A percentile compares a stretch with the other conserved stretches of the same genome.
phyloP scores from a whole-genome alignment of 306 rosid genomes.

The Casuarina equisetifolia region DNA sequence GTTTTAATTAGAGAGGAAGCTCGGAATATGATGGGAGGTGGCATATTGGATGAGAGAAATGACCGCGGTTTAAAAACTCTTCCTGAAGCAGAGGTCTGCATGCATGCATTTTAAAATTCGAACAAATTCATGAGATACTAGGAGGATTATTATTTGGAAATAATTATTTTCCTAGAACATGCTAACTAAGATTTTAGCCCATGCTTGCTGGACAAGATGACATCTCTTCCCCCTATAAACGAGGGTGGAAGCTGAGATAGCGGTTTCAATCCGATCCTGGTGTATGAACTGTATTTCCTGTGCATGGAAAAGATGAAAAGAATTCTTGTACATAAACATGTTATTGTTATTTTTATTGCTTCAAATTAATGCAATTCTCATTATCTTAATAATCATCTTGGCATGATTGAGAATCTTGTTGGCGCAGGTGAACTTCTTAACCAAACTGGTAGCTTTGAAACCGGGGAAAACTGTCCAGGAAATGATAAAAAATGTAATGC shows the following conservation, averaged over 20 bases:
- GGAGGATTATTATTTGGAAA: not conserved
- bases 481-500: constrained; percentile 91
- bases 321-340: constrained; percentile 8
- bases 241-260: not conserved
- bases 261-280: not conserved
- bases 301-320: constrained; percentile 10
- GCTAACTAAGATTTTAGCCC: not conserved
- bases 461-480: constrained; percentile 78
- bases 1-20: constrained; percentile 98
- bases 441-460: constrained; percentile 85
- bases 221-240: not conserved
- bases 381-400: constrained; percentile 18
- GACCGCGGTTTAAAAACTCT: constrained; percentile 83
- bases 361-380: not conserved
- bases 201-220: not conserved
- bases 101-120: constrained; percentile 21
- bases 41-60: constrained; percentile 87
- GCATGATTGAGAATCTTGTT: constrained; percentile 23
- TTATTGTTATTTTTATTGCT: not conserved
- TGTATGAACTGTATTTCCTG: not conserved
- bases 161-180: not conserved
- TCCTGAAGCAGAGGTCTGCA: constrained; percentile 85
- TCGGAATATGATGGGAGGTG: constrained; percentile 98
- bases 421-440: constrained; percentile 83
- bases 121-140: not conserved